Evolutionary conservation across 2,329 filamentous ascomycete genomes (phyloP).

Genomic region (Claviceps capensis): DNA sequence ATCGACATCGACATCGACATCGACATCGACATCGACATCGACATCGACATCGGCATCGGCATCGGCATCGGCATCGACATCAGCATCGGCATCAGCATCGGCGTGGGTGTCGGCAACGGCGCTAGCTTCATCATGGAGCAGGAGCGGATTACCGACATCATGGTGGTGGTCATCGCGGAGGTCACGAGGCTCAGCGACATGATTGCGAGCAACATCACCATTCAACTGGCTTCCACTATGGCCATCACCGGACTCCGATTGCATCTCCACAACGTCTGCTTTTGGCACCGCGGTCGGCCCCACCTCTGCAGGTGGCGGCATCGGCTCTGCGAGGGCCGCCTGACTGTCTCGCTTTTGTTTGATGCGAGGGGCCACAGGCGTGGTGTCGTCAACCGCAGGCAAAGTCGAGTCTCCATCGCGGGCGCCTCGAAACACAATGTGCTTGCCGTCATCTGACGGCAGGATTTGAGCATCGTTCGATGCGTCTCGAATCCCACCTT

Average conservation of each 20-base stretch:
- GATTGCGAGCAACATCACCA: neutral
- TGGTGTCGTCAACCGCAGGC: slow-evolving; percentile 3
- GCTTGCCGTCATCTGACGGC: neutral
- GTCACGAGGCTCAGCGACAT: neutral
- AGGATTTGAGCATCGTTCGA: neutral
- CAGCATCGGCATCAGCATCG: slow-evolving; percentile 8
- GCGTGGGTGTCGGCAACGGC: slow-evolving; percentile 1
- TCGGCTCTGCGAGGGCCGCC: slow-evolving; percentile 9
- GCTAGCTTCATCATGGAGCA: neutral
- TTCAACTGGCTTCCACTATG: slow-evolving; percentile 23
- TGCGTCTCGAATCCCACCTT: slow-evolving; percentile 8
- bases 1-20: neutral
- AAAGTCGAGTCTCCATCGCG: slow-evolving; percentile 1
- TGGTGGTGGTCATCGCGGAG: slow-evolving; percentile 11
- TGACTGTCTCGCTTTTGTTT: slow-evolving; percentile 10
- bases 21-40: neutral
- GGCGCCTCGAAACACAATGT: neutral
- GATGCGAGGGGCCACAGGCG: slow-evolving; percentile 8
- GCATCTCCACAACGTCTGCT: slow-evolving; percentile 16
- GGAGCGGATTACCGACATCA: slow-evolving; percentile 10
- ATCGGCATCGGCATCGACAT: slow-evolving; percentile 8
- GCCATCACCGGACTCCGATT: slow-evolving; percentile 25
- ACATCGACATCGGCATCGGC: neutral
- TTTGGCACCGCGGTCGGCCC: slow-evolving; percentile 12
- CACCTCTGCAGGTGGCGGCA: slow-evolving; percentile 11